These are phyloP conservation scores for Globisporangium paroecandrum DNA, from an alignment of 352 stramenopile species.

Conservation along the genomic window DNA sequence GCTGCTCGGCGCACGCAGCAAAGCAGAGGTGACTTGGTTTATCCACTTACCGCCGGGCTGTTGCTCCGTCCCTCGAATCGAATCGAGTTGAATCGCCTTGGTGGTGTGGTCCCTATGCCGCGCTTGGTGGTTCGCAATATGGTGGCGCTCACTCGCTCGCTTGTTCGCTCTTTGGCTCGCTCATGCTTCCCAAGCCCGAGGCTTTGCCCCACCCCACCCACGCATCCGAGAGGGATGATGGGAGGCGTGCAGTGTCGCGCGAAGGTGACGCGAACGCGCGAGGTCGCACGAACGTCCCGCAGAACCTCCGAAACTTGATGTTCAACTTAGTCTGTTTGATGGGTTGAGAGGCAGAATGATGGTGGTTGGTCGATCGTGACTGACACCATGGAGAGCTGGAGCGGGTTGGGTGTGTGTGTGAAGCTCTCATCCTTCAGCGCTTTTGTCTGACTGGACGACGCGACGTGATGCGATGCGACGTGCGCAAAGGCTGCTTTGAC, in stretches of 20 bases:
- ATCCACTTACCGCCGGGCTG: background rate
- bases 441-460: conserved; percentile 7
- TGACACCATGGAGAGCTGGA: background rate
- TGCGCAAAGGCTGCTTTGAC: background rate
- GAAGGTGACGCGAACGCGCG: conserved; percentile 12
- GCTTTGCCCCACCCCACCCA: background rate
- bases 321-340: background rate
- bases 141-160: conserved; percentile 1
- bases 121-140: conserved; percentile 10
- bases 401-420: background rate
- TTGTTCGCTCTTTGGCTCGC: background rate
- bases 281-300: background rate
- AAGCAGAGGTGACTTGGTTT: background rate
- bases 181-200: background rate
- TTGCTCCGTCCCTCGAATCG: background rate
- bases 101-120: conserved; percentile 1
- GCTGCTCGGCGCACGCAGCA: background rate
- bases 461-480: background rate
- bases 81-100: too few species aligned
- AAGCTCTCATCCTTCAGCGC: background rate
- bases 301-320: conserved; percentile 11
- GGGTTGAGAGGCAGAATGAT: conserved; percentile 4
- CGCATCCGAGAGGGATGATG: conserved; percentile 3
- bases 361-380: background rate
- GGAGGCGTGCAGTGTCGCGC: conserved; percentile 1